A percentile compares a stretch with the other conserved stretches of the same genome.
Conservation (phyloP, 2,329 filamentous ascomycete species). For the Pestalotiopsis sp. region DNA sequence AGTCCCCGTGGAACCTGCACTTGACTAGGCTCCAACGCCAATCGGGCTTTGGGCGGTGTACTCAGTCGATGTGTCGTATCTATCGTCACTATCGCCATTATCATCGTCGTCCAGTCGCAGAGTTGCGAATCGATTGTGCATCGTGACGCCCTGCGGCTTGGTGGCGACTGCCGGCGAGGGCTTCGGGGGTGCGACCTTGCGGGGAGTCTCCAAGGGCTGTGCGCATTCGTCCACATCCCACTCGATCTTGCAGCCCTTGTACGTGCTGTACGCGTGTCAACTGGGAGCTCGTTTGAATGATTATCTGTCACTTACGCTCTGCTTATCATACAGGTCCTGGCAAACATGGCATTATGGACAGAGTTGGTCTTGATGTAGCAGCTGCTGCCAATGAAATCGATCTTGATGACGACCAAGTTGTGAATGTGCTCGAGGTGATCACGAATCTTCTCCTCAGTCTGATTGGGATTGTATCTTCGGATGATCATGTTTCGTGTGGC, state of each 20-base stretch:
- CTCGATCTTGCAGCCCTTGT: slow-evolving; percentile 71
- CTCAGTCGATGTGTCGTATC: slow-evolving; percentile 32
- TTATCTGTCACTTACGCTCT: slow-evolving; percentile 42
- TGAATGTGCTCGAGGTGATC: slow-evolving; percentile 82
- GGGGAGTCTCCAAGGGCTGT: slow-evolving; percentile 48
- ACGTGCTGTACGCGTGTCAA: slow-evolving; percentile 51
- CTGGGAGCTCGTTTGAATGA: slow-evolving; percentile 18
- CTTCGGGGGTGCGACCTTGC: slow-evolving; percentile 22
- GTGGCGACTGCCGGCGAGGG: slow-evolving; percentile 13
- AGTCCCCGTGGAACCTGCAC: neutral
- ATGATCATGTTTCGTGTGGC: slow-evolving; percentile 77
- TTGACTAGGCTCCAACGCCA: slow-evolving; percentile 22
- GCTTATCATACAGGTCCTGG: slow-evolving; percentile 77
- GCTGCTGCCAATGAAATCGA: slow-evolving; percentile 60
- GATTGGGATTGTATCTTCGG: slow-evolving; percentile 54
- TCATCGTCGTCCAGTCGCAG: slow-evolving; percentile 32
- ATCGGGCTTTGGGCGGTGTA: slow-evolving; percentile 30
- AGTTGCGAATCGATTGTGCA: slow-evolving; percentile 30
- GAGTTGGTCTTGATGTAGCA: slow-evolving; percentile 77
- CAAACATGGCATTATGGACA: slow-evolving; percentile 74
- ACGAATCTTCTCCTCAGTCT: slow-evolving; percentile 67
- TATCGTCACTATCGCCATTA: slow-evolving; percentile 29
- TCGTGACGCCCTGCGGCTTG: slow-evolving; percentile 16
- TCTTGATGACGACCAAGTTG: slow-evolving; percentile 70
- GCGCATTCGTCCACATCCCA: slow-evolving; percentile 76